A percentile compares a stretch with the other conserved stretches of the same genome.
phyloP scores from a whole-genome alignment of 129 eudicot genomes.

The Ambrosia trifida region DNA sequence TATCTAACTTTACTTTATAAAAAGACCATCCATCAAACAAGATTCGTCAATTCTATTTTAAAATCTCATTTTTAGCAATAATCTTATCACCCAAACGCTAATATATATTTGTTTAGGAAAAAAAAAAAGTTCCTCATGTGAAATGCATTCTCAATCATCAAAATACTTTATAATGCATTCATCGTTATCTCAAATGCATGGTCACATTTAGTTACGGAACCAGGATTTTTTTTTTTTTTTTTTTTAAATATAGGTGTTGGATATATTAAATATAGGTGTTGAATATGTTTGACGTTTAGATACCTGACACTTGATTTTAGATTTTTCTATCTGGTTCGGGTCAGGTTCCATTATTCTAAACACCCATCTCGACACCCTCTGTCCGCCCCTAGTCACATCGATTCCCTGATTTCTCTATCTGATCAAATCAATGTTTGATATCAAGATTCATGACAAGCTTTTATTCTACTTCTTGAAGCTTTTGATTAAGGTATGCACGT shows the following conservation, averaged over 20 bases:
- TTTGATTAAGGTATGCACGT: background rate
- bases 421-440: background rate
- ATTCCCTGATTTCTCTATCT: background rate
- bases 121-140: background rate
- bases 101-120: too few species aligned
- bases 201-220: too few species aligned
- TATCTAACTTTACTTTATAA: conserved; percentile 15
- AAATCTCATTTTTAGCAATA: background rate
- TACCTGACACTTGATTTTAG: too few species aligned
- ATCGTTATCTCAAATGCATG: too few species aligned
- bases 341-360: background rate
- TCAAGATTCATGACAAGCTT: background rate
- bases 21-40: conserved; percentile 8
- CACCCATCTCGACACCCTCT: background rate
- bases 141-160: too few species aligned
- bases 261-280: too few species aligned
- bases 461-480: background rate
- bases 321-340: background rate
- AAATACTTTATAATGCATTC: too few species aligned
- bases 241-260: too few species aligned
- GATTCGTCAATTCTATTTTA: conserved; percentile 12
- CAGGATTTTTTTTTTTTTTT: too few species aligned
- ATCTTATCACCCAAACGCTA: background rate
- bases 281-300: too few species aligned
- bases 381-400: too few species aligned